Base-by-base conservation (phyloP, 306 rosid genomes). In the Ormosia semicastrata region DNA sequence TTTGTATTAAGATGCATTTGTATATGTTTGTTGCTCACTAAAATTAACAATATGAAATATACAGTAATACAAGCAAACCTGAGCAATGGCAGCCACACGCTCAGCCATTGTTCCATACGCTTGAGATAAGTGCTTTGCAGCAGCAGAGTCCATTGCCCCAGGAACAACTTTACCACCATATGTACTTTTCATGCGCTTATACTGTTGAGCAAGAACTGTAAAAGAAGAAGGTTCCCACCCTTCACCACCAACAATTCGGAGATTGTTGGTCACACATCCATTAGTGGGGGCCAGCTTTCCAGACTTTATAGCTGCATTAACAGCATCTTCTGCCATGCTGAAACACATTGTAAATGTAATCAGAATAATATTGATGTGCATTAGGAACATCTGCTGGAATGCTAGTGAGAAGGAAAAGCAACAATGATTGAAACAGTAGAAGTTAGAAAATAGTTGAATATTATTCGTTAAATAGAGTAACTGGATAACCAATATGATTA, bases 241-340 rank as follows among this genome's bases (percentile, higher is more conserved):
- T 71, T 96, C 92, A 85, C 97, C 99, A 49, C 99, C 99, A 44
- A 91, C 84, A 81, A 96, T 80, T 29, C 18, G 89, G 58, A 96
- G 78, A 11, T 90, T 89, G 68, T 78, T 65, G 60, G 99, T 93
- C 64, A 93, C 49, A 87, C 98, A 89, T 76, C 84, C 90, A 62
- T 84, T 88, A 69, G 76, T 15, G 1, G 99, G 91, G 73, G 84
- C 88, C 81, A 96, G 92, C 88, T 91, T 92, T 75, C 98, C 99
- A 72, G 99, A 91, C 86, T 93, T 92, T 44, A 96, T 92, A 36
- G 99, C 98, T 60, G 92, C 91, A 81, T 91, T 75, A 81, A 96
- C 99, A 39, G 94, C 99, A 89, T 96, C 99, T 92, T 93, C 99
- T 83, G 99, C 98, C 99, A 96, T 96, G 88, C 99, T 96, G 99